A percentile compares a stretch with the other conserved stretches of the same genome.
Conservation (phyloP, 805 yeast species). For the Candida jianshihensis region DNA sequence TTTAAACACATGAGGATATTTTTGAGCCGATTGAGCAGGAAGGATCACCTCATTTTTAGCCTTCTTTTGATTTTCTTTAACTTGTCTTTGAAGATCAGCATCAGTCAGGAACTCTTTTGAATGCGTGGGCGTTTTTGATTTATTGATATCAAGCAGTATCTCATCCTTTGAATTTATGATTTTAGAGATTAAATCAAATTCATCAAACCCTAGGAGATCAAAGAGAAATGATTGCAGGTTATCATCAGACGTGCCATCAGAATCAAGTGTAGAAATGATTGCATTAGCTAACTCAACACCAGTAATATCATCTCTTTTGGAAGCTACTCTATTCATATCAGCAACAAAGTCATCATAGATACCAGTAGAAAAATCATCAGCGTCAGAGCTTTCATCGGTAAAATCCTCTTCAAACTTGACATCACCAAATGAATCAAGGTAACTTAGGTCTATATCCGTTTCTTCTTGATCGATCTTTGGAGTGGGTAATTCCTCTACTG, state of each 20-base stretch:
- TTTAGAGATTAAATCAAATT: conserved; percentile 69
- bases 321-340: conserved; percentile 26
- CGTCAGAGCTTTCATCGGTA: conserved; percentile 11
- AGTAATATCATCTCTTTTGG: conserved; percentile 27
- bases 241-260: conserved; percentile 41
- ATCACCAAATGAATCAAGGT: conserved; percentile 27
- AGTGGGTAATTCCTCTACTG: conserved; percentile 23
- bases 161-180: conserved; percentile 41
- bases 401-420: conserved; percentile 20
- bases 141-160: conserved; percentile 20
- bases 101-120: conserved; percentile 37
- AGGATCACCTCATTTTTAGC: conserved; percentile 44
- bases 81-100: conserved; percentile 48
- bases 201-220: conserved; percentile 81
- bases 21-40: conserved; percentile 37
- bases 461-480: conserved; percentile 35
- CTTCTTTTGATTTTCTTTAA: conserved; percentile 39
- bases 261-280: conserved; percentile 24
- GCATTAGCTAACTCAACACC: conserved; percentile 26
- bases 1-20: conserved; percentile 85
- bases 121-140: conserved; percentile 16
- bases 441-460: conserved; percentile 27
- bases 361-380: conserved; percentile 6
- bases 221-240: conserved; percentile 65
- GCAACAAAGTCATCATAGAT: conserved; percentile 15